Conservation (phyloP, 371 early-diverging fungal species). For the Cokeromyces recurvatus region DNA sequence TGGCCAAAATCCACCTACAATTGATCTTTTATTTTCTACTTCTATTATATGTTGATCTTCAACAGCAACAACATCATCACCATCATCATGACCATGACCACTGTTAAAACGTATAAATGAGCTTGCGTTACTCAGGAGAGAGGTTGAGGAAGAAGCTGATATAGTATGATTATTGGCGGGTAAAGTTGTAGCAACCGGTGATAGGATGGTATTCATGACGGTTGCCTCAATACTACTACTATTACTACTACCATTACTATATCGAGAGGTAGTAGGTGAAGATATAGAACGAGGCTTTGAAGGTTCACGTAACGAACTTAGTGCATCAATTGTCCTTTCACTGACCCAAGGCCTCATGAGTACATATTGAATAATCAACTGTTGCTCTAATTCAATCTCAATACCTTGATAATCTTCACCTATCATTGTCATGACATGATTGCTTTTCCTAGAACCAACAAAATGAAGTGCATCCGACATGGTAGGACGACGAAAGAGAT, state of each 20-base stretch:
- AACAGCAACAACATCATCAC: neutral
- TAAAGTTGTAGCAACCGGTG: too few relatives aligned
- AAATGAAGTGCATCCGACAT: constrained; percentile 39
- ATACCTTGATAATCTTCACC: constrained; percentile 5
- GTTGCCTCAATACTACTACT: neutral
- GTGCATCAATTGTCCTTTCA: constrained; percentile 65
- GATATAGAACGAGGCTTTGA: constrained; percentile 29
- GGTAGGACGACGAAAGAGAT: constrained; percentile 38
- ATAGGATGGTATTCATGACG: neutral
- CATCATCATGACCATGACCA: neutral
- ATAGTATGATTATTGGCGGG: too few relatives aligned
- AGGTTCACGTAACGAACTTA: constrained; percentile 60
- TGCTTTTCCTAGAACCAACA: constrained; percentile 8
- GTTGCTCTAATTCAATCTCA: constrained; percentile 25
- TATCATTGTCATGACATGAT: neutral
- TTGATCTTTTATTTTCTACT: constrained; percentile 10
- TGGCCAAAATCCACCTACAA: constrained; percentile 20
- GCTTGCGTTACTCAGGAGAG: constrained; percentile 5
- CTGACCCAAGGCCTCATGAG: constrained; percentile 41
- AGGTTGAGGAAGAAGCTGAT: neutral
- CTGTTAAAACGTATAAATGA: constrained; percentile 7
- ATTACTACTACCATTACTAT: neutral
- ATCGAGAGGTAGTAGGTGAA: constrained; percentile 1
- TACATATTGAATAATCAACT: constrained; percentile 60
- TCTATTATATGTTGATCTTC: neutral